Base-by-base conservation (phyloP, 2,329 filamentous ascomycete species). In the Akanthomyces lecanii region DNA sequence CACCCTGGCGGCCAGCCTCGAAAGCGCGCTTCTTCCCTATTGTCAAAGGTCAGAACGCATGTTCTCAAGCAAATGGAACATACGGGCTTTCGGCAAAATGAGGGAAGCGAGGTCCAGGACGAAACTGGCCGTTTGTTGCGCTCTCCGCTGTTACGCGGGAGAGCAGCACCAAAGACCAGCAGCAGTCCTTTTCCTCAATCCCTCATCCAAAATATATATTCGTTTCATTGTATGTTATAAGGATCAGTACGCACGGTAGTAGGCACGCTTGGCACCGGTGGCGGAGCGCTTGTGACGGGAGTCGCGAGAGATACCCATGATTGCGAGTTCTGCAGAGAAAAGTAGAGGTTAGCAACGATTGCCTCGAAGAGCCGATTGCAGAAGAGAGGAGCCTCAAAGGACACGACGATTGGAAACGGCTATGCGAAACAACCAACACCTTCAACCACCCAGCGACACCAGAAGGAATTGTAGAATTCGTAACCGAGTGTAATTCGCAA, bases 281-380 rank as follows among this genome's bases (percentile, higher is more conserved):
- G 94, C 93, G 83, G 92, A 93, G 85, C 95, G 93, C 91, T 99
- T 99, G 89, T 99, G 95, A 86, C 95, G 92, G 81, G 92, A 97
- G 85, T 98, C 94, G 86, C 95, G 91, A 84, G 94, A 97, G 86
- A 99, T 98, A 99, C 95, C 91, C 90, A 94, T 94, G 85, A 89
- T 91, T 90, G 88, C 88, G 83, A 83, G 85, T 84, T 85, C 85
- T 89, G 79, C 70, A 74, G 70, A 63, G 65, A 62, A 65, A 64
- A 71, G 65, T 66, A 64, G 55, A 67, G 11, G 66, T 75, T 68
- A 70, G 69, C 65, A 47, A 52, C 55, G 23, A 51, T 64, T 18
- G 38, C 21, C 25, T 58, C 36, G 18, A 11, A 16, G 2, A 30
- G 54, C 33, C 21, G 50, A 55, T 18, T 16, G 18, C 40, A 55